A percentile compares a stretch with the other conserved stretches of the same genome.
phyloP scores from a whole-genome alignment of 2,329 filamentous ascomycete genomes.

The Ophiocordyceps polyrhachis-furcata region DNA sequence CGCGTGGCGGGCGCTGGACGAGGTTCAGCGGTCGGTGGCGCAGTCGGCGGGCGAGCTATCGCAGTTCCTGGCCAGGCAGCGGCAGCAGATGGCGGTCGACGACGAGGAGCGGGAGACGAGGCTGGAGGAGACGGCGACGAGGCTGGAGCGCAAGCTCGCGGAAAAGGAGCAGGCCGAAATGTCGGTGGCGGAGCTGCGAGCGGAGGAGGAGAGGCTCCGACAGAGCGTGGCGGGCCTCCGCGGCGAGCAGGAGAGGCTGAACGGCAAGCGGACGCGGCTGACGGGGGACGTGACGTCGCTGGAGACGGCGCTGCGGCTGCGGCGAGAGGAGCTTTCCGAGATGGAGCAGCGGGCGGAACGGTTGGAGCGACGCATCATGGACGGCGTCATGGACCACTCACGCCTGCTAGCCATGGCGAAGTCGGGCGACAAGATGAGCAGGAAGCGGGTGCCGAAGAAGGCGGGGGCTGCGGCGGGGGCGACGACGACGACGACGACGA shows the following conservation, averaged over 20 bases:
- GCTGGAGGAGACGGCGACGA: slow-evolving; percentile 59
- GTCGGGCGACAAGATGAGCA: slow-evolving; percentile 36
- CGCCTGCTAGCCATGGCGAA: slow-evolving; percentile 71
- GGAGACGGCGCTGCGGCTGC: slow-evolving; percentile 74
- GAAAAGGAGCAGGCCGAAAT: slow-evolving; percentile 45
- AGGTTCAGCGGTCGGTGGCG: slow-evolving; percentile 76
- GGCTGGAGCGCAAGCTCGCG: slow-evolving; percentile 57
- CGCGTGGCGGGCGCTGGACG: slow-evolving; percentile 47
- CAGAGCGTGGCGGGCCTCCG: slow-evolving; percentile 39
- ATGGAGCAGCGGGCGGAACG: slow-evolving; percentile 84
- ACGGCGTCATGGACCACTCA: slow-evolving; percentile 92
- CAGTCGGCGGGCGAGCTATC: slow-evolving; percentile 70
- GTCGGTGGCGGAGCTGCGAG: slow-evolving; percentile 29
- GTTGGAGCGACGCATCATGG: slow-evolving; percentile 79
- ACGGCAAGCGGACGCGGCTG: slow-evolving; percentile 59
- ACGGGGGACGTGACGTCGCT: slow-evolving; percentile 77
- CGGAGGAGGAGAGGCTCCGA: slow-evolving; percentile 34
- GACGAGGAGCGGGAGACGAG: slow-evolving; percentile 63
- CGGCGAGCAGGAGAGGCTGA: slow-evolving; percentile 56
- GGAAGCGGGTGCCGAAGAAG: slow-evolving; percentile 32
- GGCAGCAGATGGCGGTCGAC: slow-evolving; percentile 54
- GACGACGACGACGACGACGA: slow-evolving; percentile 12
- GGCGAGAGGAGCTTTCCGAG: slow-evolving; percentile 73
- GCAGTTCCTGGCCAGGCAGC: slow-evolving; percentile 62
- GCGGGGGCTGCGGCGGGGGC: slow-evolving; percentile 8